Conservation (phyloP, 169 alveolate genomes). For the Cryptosporidium muris region DNA sequence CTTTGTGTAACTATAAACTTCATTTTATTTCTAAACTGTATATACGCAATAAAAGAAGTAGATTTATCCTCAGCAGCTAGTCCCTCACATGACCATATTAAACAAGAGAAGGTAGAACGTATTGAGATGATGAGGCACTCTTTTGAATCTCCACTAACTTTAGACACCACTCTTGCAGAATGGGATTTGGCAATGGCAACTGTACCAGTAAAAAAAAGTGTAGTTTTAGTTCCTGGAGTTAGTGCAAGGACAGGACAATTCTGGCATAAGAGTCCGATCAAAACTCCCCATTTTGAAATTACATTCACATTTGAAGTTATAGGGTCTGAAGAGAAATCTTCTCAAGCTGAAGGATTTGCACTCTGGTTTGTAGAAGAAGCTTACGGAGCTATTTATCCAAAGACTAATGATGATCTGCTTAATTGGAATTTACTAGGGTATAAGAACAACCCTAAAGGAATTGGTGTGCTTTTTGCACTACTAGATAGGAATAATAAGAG, state of each 20-base stretch:
- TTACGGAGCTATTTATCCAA: constrained; percentile 72
- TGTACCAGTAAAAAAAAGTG: constrained; percentile 73
- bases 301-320: constrained; percentile 74
- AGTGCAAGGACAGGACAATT: constrained; percentile 77
- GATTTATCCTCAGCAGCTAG: constrained; percentile 63
- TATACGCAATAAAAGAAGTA: neutral
- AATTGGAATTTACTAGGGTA: constrained; percentile 75
- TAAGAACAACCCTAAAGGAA: constrained; percentile 75
- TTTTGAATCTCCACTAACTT: constrained; percentile 64
- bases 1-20: too few species aligned
- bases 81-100: constrained; percentile 67
- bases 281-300: constrained; percentile 75
- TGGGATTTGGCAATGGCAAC: constrained; percentile 79
- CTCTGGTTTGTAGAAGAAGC: constrained; percentile 77
- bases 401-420: constrained; percentile 72
- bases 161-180: constrained; percentile 66
- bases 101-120: constrained; percentile 50
- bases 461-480: constrained; percentile 75
- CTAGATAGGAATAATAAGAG: constrained; percentile 71
- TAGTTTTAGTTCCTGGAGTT: constrained; percentile 76
- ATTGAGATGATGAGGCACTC: constrained; percentile 65
- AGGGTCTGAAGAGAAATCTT: constrained; percentile 31
- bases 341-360: constrained; percentile 77
- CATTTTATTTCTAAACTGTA: neutral
- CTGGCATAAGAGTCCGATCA: constrained; percentile 76